These are phyloP conservation scores for Saussurea involucrata DNA, from an alignment of 129 eudicot genomes.

Conservation along the genomic window DNA sequence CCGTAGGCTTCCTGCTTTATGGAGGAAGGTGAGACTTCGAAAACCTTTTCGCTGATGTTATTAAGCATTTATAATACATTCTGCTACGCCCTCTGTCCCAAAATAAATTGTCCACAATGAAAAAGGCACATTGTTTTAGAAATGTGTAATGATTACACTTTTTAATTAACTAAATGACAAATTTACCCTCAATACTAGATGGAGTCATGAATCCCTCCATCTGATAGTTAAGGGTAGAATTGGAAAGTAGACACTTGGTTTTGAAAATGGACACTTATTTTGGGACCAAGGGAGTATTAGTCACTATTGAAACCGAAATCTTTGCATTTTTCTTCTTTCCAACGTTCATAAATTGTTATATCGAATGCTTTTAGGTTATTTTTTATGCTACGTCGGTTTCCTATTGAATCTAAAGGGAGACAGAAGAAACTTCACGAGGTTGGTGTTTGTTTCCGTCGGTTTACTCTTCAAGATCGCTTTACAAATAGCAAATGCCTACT, in stretches of 20 bases:
- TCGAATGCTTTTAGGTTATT: conserved; percentile 55
- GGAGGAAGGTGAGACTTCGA: conserved; percentile 76
- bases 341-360: conserved; percentile 1
- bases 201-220: not conserved
- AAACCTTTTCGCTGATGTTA: not conserved
- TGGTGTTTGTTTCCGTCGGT: conserved; percentile 16
- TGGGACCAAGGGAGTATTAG: not conserved
- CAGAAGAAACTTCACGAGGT: conserved; percentile 98
- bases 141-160: not conserved
- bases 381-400: conserved; percentile 81
- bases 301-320: not conserved
- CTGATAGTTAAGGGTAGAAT: not conserved
- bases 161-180: not conserved
- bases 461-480: not conserved
- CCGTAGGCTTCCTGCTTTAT: conserved; percentile 74
- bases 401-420: conserved; percentile 94
- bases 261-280: not conserved
- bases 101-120: not conserved
- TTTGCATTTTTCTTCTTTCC: conserved; percentile 12
- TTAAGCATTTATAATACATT: not conserved
- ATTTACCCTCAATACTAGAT: not conserved
- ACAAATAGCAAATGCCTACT: not conserved
- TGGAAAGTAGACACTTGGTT: not conserved
- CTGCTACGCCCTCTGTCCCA: not conserved
- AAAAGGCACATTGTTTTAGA: not conserved